A percentile compares a stretch with the other conserved stretches of the same genome.
phyloP scores from a whole-genome alignment of 2,329 filamentous ascomycete genomes.

The Cyphellophora attinorum region DNA sequence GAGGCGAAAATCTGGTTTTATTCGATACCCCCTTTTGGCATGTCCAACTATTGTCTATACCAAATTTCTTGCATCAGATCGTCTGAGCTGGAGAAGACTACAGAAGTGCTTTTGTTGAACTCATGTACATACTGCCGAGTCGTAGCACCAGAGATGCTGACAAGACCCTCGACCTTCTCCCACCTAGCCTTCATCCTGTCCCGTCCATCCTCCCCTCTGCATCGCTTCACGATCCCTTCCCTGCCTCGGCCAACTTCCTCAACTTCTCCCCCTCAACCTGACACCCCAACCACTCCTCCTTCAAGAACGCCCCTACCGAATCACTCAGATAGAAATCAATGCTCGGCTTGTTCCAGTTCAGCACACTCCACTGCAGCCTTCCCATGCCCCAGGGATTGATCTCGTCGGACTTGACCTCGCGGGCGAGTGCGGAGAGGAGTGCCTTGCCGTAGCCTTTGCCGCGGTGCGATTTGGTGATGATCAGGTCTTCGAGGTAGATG shows the following conservation, averaged over 20 bases:
- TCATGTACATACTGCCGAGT: too few relatives aligned
- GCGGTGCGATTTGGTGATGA: conserved; percentile 60
- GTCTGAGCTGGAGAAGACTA: too few relatives aligned
- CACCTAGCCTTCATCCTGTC: too few relatives aligned
- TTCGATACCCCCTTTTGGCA: too few relatives aligned
- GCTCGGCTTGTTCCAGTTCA: conserved; percentile 88
- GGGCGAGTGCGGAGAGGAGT: conserved; percentile 67
- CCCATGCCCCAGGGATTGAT: conserved; percentile 43
- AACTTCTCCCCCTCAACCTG: conserved; percentile 36
- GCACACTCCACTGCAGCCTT: conserved; percentile 78
- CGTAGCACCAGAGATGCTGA: too few relatives aligned
- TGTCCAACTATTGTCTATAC: too few relatives aligned
- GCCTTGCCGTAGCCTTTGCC: conserved; percentile 70
- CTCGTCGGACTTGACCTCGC: conserved; percentile 59
- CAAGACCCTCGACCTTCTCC: too few relatives aligned
- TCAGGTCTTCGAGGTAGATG: conserved; percentile 92
- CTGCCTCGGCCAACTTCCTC: conserved; percentile 32
- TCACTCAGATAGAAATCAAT: conserved; percentile 66
- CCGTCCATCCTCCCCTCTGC: too few relatives aligned
- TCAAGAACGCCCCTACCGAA: conserved; percentile 30
- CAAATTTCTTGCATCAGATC: too few relatives aligned
- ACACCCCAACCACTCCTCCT: conserved; percentile 42
- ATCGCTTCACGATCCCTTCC: too few relatives aligned
- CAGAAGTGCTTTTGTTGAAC: too few relatives aligned
- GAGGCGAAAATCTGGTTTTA: too few relatives aligned